These are phyloP conservation scores for Fusarium buharicum DNA, from an alignment of 2,329 filamentous ascomycete genomes.

Conservation along the genomic window DNA sequence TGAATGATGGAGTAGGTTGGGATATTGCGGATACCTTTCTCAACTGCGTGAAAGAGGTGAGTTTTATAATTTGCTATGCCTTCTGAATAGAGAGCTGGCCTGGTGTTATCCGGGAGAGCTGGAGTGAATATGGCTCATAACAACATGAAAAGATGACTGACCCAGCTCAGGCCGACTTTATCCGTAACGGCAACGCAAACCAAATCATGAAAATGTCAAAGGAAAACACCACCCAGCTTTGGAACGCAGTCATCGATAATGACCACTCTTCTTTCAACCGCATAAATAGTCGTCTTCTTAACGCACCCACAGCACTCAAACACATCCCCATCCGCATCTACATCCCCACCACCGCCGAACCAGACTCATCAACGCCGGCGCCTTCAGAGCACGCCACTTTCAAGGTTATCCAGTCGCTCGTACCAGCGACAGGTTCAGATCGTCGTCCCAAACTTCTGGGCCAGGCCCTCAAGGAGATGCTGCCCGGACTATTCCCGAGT, in stretches of 20 bases:
- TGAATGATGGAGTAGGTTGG: slow-evolving; percentile 66
- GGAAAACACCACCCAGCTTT: slow-evolving; percentile 82
- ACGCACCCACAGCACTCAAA: slow-evolving; percentile 76
- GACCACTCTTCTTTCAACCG: slow-evolving; percentile 77
- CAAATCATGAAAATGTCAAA: slow-evolving; percentile 90
- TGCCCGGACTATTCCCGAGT: slow-evolving; percentile 89
- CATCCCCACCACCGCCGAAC: slow-evolving; percentile 69
- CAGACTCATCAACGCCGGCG: slow-evolving; percentile 47
- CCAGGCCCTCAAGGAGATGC: slow-evolving; percentile 75
- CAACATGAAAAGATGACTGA: slow-evolving; percentile 9
- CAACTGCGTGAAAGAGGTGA: slow-evolving; percentile 71
- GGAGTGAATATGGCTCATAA: background rate
- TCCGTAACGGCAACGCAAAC: slow-evolving; percentile 87
- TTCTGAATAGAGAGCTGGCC: too few species aligned
- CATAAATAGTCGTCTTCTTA: slow-evolving; percentile 81
- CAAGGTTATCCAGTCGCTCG: slow-evolving; percentile 79
- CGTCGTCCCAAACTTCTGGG: slow-evolving; percentile 70
- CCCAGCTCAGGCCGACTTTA: slow-evolving; percentile 74
- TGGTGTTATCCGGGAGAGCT: background rate
- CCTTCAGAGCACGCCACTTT: slow-evolving; percentile 62
- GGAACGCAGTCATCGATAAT: slow-evolving; percentile 82
- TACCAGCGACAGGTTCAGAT: slow-evolving; percentile 61
- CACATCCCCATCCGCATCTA: slow-evolving; percentile 92
- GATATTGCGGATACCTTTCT: slow-evolving; percentile 71
- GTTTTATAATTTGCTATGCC: slow-evolving; percentile 23